A percentile compares a stretch with the other conserved stretches of the same genome.
Conservation (phyloP, 768 basidiomycete genomes). For the Solioccasus polychromus region DNA sequence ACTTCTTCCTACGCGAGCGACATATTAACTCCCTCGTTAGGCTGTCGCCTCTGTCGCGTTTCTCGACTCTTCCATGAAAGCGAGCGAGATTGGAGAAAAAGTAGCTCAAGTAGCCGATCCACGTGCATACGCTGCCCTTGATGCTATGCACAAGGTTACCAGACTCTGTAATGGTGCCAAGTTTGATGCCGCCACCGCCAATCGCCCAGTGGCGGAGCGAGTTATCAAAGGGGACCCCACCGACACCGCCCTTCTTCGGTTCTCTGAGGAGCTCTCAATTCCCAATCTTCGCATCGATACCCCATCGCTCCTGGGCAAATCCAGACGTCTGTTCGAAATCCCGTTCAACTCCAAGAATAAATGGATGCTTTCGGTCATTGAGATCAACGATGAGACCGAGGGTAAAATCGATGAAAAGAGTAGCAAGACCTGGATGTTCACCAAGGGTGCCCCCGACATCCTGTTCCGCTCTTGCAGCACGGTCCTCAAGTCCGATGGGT, state of each 20-base stretch:
- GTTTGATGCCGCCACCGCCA: constrained; percentile 37
- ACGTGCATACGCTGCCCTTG: constrained; percentile 24
- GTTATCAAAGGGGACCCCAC: constrained; percentile 47
- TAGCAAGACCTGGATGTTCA: constrained; percentile 35
- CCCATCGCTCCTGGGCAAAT: constrained; percentile 19
- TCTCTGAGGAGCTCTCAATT: constrained; percentile 34
- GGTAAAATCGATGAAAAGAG: constrained; percentile 8
- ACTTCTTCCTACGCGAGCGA: neutral
- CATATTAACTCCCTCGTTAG: constrained; percentile 17
- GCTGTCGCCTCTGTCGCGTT: constrained; percentile 41
- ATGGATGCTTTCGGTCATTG: constrained; percentile 51
- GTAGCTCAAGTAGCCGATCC: constrained; percentile 10
- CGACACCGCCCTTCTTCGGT: constrained; percentile 52
- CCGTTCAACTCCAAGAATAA: constrained; percentile 54
- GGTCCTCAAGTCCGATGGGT: constrained; percentile 33
- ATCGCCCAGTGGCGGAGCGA: constrained; percentile 31
- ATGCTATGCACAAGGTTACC: constrained; percentile 37
- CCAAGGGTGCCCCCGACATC: constrained; percentile 62
- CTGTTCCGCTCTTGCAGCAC: constrained; percentile 40
- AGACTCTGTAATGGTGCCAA: constrained; percentile 59
- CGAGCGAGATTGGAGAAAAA: constrained; percentile 18
- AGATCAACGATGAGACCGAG: constrained; percentile 17
- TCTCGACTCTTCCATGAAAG: constrained; percentile 24
- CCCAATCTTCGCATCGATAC: constrained; percentile 23
- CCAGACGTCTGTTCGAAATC: constrained; percentile 34